These are phyloP conservation scores for Rhodotorula graminis DNA, from an alignment of 768 basidiomycete genomes.

Conservation along the genomic window DNA sequence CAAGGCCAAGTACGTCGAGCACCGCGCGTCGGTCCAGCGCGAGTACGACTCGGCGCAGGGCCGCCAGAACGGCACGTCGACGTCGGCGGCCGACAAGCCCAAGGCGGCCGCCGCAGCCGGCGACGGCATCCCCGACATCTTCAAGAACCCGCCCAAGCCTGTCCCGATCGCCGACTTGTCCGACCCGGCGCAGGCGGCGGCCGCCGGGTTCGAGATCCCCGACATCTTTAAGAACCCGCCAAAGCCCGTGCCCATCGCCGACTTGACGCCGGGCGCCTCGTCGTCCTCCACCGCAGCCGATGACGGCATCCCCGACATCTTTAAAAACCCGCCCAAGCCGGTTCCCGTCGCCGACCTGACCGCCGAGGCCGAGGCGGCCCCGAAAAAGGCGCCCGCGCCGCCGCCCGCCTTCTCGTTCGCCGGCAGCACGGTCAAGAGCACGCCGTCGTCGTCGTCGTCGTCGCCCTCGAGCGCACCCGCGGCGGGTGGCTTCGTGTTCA, in stretches of 20 bases:
- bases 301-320: constrained; percentile 8
- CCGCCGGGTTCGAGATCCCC: background rate
- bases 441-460: background rate
- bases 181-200: background rate
- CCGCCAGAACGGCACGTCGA: background rate
- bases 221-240: constrained; percentile 14
- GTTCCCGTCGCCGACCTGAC: constrained; percentile 6
- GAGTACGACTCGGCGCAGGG: constrained; percentile 5
- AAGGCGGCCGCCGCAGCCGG: background rate
- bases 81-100: background rate
- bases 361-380: background rate
- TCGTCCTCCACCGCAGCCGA: background rate
- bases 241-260: constrained; percentile 3
- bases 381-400: constrained; percentile 12
- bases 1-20: constrained; percentile 20
- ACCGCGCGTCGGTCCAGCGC: constrained; percentile 18
- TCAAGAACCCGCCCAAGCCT: constrained; percentile 14
- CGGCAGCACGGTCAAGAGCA: constrained; percentile 11
- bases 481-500: constrained; percentile 33
- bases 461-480: constrained; percentile 6
- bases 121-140: constrained; percentile 7
- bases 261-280: background rate
- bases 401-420: constrained; percentile 31
- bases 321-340: constrained; percentile 15
- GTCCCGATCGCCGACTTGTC: constrained; percentile 12